Conservation (phyloP, 208 protist genomes). For the Blastocrithidia nonstop region DNA sequence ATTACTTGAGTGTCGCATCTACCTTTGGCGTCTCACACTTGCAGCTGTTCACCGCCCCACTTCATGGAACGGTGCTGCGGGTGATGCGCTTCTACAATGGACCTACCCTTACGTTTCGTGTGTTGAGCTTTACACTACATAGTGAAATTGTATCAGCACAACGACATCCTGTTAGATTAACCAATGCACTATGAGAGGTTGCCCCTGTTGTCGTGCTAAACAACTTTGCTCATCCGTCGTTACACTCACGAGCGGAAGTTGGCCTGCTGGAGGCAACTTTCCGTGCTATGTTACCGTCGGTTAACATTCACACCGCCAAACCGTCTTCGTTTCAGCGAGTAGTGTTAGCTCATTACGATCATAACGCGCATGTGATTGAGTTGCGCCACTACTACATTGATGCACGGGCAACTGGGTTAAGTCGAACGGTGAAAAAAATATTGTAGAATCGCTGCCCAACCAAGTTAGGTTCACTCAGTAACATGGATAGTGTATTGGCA, state of each 20-base stretch:
- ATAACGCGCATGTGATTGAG: slow-evolving; percentile 70
- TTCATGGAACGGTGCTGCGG: slow-evolving; percentile 70
- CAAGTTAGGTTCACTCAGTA: slow-evolving; percentile 59
- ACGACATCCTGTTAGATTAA: slow-evolving; percentile 39
- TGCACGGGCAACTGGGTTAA: slow-evolving; percentile 53
- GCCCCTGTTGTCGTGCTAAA: slow-evolving; percentile 85
- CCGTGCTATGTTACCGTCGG: slow-evolving; percentile 61
- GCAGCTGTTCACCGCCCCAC: slow-evolving; percentile 75
- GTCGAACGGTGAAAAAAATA: slow-evolving; percentile 79
- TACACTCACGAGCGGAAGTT: slow-evolving; percentile 39
- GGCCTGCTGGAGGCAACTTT: slow-evolving; percentile 74
- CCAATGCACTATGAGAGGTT: slow-evolving; percentile 54
- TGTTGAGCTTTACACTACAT: slow-evolving; percentile 75
- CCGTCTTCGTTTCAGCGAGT: slow-evolving; percentile 73
- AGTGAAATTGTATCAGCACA: slow-evolving; percentile 66
- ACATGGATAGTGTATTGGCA: slow-evolving; percentile 68
- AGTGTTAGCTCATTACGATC: slow-evolving; percentile 81
- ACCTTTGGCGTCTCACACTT: slow-evolving; percentile 72
- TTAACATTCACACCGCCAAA: slow-evolving; percentile 71
- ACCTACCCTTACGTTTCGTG: slow-evolving; percentile 77
- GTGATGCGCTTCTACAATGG: slow-evolving; percentile 86
- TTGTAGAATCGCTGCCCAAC: slow-evolving; percentile 67
- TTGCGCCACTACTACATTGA: slow-evolving; percentile 84
- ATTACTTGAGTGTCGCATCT: slow-evolving; percentile 68
- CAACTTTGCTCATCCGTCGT: slow-evolving; percentile 77